Conservation (phyloP, 1,284 basidiomycete genomes). For the Apiotrichum domesticum region DNA sequence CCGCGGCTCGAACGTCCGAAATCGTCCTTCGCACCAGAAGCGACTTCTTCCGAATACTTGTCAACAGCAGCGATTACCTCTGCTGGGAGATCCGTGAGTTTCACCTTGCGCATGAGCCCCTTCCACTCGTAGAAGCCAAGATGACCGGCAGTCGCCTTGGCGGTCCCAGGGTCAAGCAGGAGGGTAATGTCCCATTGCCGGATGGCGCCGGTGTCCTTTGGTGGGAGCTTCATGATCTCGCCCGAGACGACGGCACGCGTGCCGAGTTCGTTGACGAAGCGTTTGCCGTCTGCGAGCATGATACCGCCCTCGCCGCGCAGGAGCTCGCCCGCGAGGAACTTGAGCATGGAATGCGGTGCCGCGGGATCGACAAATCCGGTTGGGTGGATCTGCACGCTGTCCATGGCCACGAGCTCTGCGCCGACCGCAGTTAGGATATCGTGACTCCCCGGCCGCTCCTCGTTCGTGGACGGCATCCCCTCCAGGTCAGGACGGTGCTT, state of each 20-base stretch:
- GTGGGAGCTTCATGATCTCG: not conserved
- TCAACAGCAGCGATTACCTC: not conserved
- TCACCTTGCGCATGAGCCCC: constrained; percentile 7
- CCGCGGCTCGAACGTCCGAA: constrained; percentile 4
- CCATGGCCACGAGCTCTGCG: constrained; percentile 11
- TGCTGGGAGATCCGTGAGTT: not conserved
- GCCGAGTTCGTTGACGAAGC: constrained; percentile 6
- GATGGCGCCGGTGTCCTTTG: not conserved
- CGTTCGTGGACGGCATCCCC: constrained; percentile 12
- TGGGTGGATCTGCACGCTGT: constrained; percentile 14
- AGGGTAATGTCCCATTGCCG: constrained; percentile 10
- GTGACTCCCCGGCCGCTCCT: constrained; percentile 4
- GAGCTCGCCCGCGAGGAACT: constrained; percentile 12
- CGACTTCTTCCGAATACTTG: constrained; percentile 4
- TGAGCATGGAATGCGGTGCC: not conserved
- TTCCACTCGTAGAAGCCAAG: constrained; percentile 14
- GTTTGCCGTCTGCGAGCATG: constrained; percentile 2
- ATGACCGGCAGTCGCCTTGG: constrained; percentile 5
- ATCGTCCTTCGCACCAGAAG: not conserved
- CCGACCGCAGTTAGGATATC: constrained; percentile 4
- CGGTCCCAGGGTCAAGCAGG: constrained; percentile 11
- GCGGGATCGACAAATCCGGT: constrained; percentile 10
- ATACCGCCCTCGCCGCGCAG: constrained; percentile 13
- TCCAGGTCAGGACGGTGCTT: constrained; percentile 12
- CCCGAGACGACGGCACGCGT: not conserved